These are phyloP conservation scores for Amoeboradix gromovi DNA, from an alignment of 371 early-diverging fungal genomes.

Conservation along the genomic window DNA sequence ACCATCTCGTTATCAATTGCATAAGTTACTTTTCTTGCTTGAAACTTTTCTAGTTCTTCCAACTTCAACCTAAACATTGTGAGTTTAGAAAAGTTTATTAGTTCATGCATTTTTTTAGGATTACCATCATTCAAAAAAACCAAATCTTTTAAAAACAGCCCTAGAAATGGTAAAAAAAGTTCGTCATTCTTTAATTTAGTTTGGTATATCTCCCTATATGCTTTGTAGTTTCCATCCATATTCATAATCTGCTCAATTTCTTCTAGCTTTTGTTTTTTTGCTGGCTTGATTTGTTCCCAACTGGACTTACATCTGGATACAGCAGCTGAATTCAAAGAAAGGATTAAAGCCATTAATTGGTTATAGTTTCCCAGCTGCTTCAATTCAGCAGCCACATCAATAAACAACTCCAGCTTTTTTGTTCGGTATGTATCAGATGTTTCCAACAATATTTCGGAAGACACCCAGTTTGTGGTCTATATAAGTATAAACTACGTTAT, in stretches of 20 bases:
- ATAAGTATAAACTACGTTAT: conserved; percentile 7
- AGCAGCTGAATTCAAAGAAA: conserved; percentile 10
- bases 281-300: conserved; percentile 4
- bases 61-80: conserved; percentile 19
- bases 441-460: conserved; percentile 8
- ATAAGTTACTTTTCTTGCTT: not conserved
- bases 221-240: conserved; percentile 9
- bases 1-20: not conserved
- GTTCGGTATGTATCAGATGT: conserved; percentile 1
- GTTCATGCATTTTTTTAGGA: conserved; percentile 10
- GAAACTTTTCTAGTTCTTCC: conserved; percentile 10
- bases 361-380: conserved; percentile 11
- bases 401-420: not conserved
- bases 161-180: conserved; percentile 11
- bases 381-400: conserved; percentile 4
- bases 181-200: conserved; percentile 4
- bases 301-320: conserved; percentile 11
- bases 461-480: conserved; percentile 9
- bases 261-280: conserved; percentile 2
- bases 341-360: conserved; percentile 11
- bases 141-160: conserved; percentile 12
- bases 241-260: conserved; percentile 8
- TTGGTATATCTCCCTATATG: conserved; percentile 2
- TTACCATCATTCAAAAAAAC: conserved; percentile 13
- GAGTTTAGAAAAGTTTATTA: conserved; percentile 26